Base-by-base conservation (phyloP, 2,329 filamentous ascomycete genomes). In the Apiospora hydei region DNA sequence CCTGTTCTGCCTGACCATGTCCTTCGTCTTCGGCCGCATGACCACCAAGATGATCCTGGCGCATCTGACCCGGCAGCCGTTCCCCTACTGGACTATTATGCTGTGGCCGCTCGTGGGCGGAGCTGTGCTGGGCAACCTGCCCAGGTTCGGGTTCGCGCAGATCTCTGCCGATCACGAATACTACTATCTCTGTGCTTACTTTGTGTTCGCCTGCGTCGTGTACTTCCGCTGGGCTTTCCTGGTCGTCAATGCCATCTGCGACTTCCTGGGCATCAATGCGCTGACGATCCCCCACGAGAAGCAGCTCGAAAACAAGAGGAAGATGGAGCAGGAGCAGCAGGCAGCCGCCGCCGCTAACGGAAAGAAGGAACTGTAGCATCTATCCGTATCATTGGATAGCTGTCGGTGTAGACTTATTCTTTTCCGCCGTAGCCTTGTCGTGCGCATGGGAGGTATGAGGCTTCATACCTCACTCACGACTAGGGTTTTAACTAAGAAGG, bases 31-130 rank as follows among this genome's bases (percentile, higher is more conserved):
- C 82, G 96, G 96, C 47, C 93, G 96, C 76, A 95, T 99, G 92
- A 98, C 96, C 0, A 99, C 96, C 51, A 99, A 98, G 86, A 98
- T 98, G 83, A 99, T 99, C 80, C 91, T 99, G 24, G 96, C 96
- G 3, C 96, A 99, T 82, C 87, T 99, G 69, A 96, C 96, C 1
- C 91, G 91, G 74, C 96, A 98, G 82, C 94, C 96, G 4, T 99
- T 98, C 84, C 96, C 96, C 1, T 97, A 94, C 88, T 98, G 95
- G 95, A 98, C 96, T 14, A 89, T 96, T 68, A 93, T 98, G 89
- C 88, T 98, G 49, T 90, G 89, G 46, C 96, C 96, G 10, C 90
- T 99, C 51, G 88, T 98, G 67, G 93, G 93, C 69, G 96, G 96
- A 70, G 95, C 95, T 8, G 78, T 96, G 1, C 84, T 98, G 53